Evolutionary conservation across 1,284 basidiomycete genomes (phyloP), one percentile per base, ranked within the genome.

Genomic region (Cystobasidium sp.): DNA sequence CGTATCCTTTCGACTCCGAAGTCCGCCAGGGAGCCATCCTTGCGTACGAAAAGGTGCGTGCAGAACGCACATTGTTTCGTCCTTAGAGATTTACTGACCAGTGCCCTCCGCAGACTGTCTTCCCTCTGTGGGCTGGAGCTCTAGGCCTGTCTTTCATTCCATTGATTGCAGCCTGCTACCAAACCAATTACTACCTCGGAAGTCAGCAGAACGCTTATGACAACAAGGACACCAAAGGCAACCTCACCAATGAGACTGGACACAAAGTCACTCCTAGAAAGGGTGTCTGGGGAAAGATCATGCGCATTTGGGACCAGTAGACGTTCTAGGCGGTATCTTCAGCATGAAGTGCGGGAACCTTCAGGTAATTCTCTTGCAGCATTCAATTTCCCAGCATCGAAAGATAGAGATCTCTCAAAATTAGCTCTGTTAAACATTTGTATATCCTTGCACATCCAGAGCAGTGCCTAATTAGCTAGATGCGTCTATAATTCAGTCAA

Each of bases 141-240:
- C 74, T 79, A 49, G 75, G 76, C 31, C 46, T 79, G 20, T 72
- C 78, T 6, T 76, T 79, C 76, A 55, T 78, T 14, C 53, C 77
- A 18, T 69, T 78, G 61, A 75, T 77, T 58, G 68, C 72, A 14
- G 78, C 75, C 22, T 64, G 68, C 62, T 76, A 75, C 65, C 44
- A 64, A 74, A 70, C 37, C 24, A 75, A 77, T 63, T 77, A 52
- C 68, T 75, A 61, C 63, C 75, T 78, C 43, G 75, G 75, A 59
- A 52, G 65, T 51, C 37, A 56, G 43, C 75, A 76, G 56, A 76
- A 76, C 66, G 68, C 76, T 9, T 49, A 51, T 39, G 59, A 61
- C 68, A 71, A 71, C 49, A 71, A 61, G 41, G 68, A 63, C 49
- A 61, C 59, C 20, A 43, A 20, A n/a, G 68, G 68, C 14, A 53